Conservation (phyloP, 306 rosid genomes). For the Gillenia trifoliata region DNA sequence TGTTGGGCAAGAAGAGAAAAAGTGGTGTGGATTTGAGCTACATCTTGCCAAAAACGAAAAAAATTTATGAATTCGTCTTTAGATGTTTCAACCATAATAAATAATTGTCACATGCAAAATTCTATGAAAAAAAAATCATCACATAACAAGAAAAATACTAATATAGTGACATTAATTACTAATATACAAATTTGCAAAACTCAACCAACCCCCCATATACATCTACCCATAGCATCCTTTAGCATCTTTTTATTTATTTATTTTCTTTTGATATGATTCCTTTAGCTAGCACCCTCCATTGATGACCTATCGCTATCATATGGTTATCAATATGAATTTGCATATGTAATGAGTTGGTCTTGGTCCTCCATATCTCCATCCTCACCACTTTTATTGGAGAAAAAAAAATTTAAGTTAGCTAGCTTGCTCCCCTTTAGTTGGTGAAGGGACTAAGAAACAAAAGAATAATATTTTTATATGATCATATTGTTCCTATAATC, state of each 20-base stretch:
- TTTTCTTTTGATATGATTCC: neutral
- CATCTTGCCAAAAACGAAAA: neutral
- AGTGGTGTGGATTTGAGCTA: too few relatives aligned
- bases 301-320: neutral
- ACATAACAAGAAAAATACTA: too few relatives aligned
- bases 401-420: neutral
- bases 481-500: neutral
- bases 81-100: too few relatives aligned
- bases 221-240: neutral
- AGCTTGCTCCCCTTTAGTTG: conserved; percentile 4
- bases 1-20: too few relatives aligned
- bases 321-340: neutral
- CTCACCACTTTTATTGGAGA: neutral
- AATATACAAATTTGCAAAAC: neutral
- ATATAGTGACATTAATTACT: neutral
- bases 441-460: neutral
- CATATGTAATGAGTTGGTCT: neutral
- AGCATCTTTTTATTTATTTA: neutral
- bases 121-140: too few relatives aligned
- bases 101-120: neutral
- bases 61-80: neutral
- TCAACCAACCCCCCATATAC: neutral
- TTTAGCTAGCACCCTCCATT: neutral
- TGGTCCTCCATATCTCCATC: neutral
- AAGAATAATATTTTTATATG: neutral